Evolutionary conservation across 108 stramenopile species (phyloP).

Genomic region (Nitzschia putrida): DNA sequence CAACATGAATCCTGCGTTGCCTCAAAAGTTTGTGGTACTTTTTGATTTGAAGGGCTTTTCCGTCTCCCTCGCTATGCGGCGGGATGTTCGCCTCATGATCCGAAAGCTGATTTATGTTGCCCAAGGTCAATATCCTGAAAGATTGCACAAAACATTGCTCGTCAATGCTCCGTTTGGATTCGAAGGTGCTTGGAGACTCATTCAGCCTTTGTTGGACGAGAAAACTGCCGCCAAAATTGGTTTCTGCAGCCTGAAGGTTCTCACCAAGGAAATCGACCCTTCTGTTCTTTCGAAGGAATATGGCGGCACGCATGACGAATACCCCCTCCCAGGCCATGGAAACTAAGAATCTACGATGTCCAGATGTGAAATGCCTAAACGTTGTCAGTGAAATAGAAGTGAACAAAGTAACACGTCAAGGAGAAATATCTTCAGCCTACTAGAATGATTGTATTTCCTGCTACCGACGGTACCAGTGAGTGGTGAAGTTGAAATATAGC

Average conservation of each 20-base stretch:
- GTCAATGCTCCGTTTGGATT: constrained; percentile 34
- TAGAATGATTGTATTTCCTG: background rate
- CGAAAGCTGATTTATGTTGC: constrained; percentile 33
- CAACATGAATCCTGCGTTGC: constrained; percentile 21
- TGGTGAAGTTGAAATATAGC: constrained; percentile 96
- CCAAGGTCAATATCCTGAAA: constrained; percentile 35
- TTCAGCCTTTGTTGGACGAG: constrained; percentile 24
- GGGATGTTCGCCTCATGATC: constrained; percentile 31
- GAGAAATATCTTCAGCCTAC: background rate
- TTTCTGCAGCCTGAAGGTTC: constrained; percentile 1
- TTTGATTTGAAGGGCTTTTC: constrained; percentile 33
- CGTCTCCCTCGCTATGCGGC: constrained; percentile 15
- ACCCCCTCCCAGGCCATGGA: constrained; percentile 7
- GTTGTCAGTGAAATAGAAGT: background rate
- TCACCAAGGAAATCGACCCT: constrained; percentile 23
- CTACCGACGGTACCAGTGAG: constrained; percentile 95
- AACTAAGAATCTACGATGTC: background rate
- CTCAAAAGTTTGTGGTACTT: constrained; percentile 29
- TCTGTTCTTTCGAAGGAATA: constrained; percentile 26
- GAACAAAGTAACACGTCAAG: background rate
- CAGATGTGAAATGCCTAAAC: background rate
- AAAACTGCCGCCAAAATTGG: constrained; percentile 33
- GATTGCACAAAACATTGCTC: constrained; percentile 20
- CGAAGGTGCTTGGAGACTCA: constrained; percentile 26
- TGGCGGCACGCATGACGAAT: constrained; percentile 29